phyloP scores from a whole-genome alignment of 2,329 filamentous ascomycete genomes.

The Neocucurbitaria cava region DNA sequence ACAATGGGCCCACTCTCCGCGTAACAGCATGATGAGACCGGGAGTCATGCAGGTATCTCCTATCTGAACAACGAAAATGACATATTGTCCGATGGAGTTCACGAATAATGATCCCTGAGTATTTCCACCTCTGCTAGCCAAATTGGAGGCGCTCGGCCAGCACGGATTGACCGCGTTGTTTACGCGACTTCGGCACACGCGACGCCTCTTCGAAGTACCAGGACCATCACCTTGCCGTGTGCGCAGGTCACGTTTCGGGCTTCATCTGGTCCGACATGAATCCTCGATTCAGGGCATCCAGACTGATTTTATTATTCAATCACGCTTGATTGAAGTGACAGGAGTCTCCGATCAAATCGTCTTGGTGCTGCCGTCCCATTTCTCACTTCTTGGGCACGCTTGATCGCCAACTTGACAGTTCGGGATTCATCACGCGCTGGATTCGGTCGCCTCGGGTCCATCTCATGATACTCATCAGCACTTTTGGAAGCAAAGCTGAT shows the following conservation, averaged over 20 bases:
- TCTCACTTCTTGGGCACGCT: background rate
- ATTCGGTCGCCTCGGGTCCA: background rate
- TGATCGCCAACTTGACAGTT: background rate
- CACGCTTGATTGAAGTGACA: background rate
- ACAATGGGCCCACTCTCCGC: constrained; percentile 16
- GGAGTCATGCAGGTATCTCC: constrained; percentile 5
- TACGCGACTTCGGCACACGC: constrained; percentile 9
- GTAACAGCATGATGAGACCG: constrained; percentile 3
- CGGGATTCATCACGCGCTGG: background rate
- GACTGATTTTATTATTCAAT: background rate
- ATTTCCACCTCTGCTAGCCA: constrained; percentile 18
- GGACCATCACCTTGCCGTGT: background rate
- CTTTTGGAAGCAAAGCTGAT: constrained; percentile 1
- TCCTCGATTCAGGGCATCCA: background rate
- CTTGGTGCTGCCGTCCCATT: background rate
- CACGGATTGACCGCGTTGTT: constrained; percentile 8
- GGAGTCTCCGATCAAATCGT: background rate
- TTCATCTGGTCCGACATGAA: background rate
- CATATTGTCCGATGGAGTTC: constrained; percentile 4
- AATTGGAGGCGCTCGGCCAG: constrained; percentile 8
- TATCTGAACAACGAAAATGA: constrained; percentile 4
- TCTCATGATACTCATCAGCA: too few species aligned
- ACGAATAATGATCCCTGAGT: constrained; percentile 5
- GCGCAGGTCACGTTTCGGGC: background rate
- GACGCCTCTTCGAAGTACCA: background rate